A percentile compares a stretch with the other conserved stretches of the same genome.
Conservation (phyloP, 768 basidiomycete genomes). For the Boletus pseudo-olivaceus region DNA sequence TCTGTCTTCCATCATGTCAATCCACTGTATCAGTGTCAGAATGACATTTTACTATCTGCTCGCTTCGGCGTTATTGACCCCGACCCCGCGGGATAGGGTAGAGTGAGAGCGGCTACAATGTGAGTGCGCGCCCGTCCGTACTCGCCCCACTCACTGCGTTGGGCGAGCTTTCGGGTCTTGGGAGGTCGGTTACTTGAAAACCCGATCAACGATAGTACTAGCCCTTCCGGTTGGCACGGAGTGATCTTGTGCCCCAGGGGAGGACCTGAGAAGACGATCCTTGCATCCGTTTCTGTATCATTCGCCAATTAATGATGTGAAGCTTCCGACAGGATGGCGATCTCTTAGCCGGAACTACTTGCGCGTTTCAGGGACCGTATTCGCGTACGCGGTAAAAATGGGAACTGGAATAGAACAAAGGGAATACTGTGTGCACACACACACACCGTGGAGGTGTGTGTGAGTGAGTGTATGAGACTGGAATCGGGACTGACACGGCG, state of each 20-base stretch:
- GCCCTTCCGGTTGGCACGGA: constrained; percentile 2
- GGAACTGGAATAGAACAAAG: background rate
- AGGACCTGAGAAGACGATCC: background rate
- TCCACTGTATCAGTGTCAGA: background rate
- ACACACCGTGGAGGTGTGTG: background rate
- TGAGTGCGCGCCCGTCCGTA: background rate
- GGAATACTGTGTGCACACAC: background rate
- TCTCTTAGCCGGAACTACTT: background rate
- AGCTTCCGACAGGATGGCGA: constrained; percentile 17
- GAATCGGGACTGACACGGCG: background rate
- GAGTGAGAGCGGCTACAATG: background rate
- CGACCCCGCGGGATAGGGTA: background rate
- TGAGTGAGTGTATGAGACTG: background rate
- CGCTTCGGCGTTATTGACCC: background rate
- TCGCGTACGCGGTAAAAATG: background rate
- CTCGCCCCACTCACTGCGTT: background rate
- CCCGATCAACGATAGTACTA: background rate
- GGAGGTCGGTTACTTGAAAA: background rate
- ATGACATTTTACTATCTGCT: background rate
- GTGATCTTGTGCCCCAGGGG: background rate
- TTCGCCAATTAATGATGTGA: background rate
- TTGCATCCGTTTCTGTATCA: background rate
- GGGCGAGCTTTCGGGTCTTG: background rate
- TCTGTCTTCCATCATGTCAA: background rate
- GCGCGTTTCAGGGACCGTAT: background rate